phyloP scores from a whole-genome alignment of 805 yeast species.

The Yarrowia sp. region DNA sequence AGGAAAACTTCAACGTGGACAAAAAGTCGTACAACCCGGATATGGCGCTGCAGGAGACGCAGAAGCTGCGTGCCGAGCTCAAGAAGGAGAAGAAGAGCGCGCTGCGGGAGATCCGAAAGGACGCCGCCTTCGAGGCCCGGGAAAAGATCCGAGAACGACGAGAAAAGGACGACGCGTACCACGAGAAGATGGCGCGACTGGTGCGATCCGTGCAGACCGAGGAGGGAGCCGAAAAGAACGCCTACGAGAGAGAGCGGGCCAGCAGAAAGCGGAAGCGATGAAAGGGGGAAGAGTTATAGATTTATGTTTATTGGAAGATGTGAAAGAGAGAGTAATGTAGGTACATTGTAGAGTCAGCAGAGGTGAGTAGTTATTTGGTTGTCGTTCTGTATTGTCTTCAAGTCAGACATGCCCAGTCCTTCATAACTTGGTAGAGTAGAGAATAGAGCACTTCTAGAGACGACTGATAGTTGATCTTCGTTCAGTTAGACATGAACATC shows the following conservation, averaged over 20 bases:
- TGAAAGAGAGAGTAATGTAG: not conserved
- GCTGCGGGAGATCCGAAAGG: constrained; percentile 88
- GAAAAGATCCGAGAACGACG: constrained; percentile 83
- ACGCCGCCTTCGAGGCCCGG: constrained; percentile 83
- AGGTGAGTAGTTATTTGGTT: too few relatives aligned
- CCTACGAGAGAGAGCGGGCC: constrained; percentile 85
- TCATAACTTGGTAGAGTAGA: too few relatives aligned
- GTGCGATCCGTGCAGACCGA: constrained; percentile 87
- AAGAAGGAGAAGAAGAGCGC: constrained; percentile 92
- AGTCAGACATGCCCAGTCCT: too few relatives aligned
- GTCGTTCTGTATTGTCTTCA: too few relatives aligned
- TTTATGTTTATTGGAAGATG: not conserved
- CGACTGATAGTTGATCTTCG: too few relatives aligned
- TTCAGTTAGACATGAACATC: too few relatives aligned
- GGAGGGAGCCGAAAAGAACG: constrained; percentile 94
- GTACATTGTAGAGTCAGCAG: too few relatives aligned
- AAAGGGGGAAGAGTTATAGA: not conserved
- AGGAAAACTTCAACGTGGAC: constrained; percentile 95
- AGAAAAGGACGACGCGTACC: constrained; percentile 76
- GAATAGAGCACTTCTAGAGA: too few relatives aligned
- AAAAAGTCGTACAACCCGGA: constrained; percentile 89
- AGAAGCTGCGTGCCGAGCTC: constrained; percentile 80
- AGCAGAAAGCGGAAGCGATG: constrained; percentile 58
- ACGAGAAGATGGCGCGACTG: constrained; percentile 85
- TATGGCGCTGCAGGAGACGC: constrained; percentile 78